phyloP scores from a whole-genome alignment of 345 rosid genomes.

The Microcos paniculata region DNA sequence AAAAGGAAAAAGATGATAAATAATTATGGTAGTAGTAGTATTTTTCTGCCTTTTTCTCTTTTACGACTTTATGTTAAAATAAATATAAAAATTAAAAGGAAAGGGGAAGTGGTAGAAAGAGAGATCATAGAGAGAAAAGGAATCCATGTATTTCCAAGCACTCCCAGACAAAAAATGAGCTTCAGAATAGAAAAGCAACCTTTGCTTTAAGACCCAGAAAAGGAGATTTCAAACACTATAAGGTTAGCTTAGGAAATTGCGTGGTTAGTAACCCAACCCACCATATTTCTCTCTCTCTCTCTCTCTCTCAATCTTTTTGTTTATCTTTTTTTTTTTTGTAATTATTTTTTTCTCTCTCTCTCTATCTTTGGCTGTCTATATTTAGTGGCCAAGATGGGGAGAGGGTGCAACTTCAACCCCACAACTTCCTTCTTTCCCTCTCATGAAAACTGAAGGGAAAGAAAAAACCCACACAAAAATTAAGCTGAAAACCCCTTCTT shows the following conservation, averaged over 20 bases:
- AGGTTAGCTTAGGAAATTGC: constrained; percentile 54
- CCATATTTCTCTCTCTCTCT: constrained; percentile 9
- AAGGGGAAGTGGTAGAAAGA: neutral
- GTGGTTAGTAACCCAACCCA: constrained; percentile 37
- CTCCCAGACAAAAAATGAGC: constrained; percentile 52
- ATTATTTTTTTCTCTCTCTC: neutral
- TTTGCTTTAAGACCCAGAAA: constrained; percentile 66
- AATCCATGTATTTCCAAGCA: constrained; percentile 57
- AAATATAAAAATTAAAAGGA: neutral
- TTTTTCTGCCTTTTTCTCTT: neutral
- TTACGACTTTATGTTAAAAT: constrained; percentile 2
- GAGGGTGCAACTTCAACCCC: constrained; percentile 36
- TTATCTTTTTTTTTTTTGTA: too few relatives aligned
- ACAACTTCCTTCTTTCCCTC: constrained; percentile 38
- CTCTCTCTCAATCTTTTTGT: neutral
- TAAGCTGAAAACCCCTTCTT: neutral
- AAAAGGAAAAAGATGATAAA: constrained; percentile 12
- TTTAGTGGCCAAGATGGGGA: constrained; percentile 31
- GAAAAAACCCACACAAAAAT: neutral
- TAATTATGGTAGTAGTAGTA: constrained; percentile 10
- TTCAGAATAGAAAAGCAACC: constrained; percentile 57
- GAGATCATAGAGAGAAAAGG: constrained; percentile 28
- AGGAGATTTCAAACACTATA: constrained; percentile 49
- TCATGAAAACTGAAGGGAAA: constrained; percentile 11
- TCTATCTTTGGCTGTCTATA: constrained; percentile 37